Evolutionary conservation across 1,284 basidiomycete species (phyloP), one percentile per base, ranked within the genome.

Genomic region (Puccinia coronata): DNA sequence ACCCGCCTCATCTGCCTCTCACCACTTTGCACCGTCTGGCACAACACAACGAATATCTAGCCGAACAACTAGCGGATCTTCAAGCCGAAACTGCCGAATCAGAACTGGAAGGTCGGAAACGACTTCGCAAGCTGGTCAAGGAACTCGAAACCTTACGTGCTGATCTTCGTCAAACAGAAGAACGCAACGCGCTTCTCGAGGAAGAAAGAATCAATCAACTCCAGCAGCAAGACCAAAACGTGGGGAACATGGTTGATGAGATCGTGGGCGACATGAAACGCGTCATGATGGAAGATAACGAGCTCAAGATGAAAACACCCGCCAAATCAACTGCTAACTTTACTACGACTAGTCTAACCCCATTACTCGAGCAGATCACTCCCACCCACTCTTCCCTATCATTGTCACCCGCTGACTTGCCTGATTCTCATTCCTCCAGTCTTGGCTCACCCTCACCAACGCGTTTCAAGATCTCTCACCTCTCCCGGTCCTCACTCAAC

Each of bases 11-110:
- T 77, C 82, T 1, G 43, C 82, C 85, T 0, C 90, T 90, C 0
- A 86, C 88, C n/a, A 92, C 93, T 80, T 88, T 94, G 36, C 89
- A 90, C 2, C 87, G 88, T 9, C 89, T 95, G 36, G 89, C 91
- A 0, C 92, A 93, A 84, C 92, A 94, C 86, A 95, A 95, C 84
- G 90, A 91, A 0, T 91, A 93, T 82, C 90, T 95, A 23, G 87
- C 92, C 8, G 86, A 89, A 31, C 92, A 92, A 83, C 88, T 95
- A 8, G 91, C 92, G 84, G 89, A 89, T 82, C 88, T 95, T 31
- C 92, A 94, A 84, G 86, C 88, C 0, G 93, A 94, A 83, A 90
- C 92, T 6, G 86, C 87, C 12, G 88, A 89, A 61, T 88, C 91
- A 3, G 92, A 94, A 83, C 89, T 90, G 55, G 88, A 89, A 1